phyloP scores from a whole-genome alignment of 2,329 filamentous ascomycete genomes.

The Aureobasidium sp. region DNA sequence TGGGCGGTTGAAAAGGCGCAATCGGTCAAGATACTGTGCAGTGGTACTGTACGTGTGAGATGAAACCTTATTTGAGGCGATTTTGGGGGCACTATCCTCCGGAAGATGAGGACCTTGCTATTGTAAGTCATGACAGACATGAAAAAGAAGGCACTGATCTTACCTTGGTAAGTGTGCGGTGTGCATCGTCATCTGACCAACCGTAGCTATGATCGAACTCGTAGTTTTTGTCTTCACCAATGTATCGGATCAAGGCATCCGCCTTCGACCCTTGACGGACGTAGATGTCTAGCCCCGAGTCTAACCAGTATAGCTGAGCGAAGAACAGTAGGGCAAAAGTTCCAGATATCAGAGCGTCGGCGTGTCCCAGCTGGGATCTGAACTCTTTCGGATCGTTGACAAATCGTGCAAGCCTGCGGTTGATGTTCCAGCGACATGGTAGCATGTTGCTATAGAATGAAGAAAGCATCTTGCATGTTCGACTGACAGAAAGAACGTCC shows the following conservation, averaged over 20 bases:
- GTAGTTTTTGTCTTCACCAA: slow-evolving; percentile 4
- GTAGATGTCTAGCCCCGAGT: slow-evolving; percentile 12
- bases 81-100: neutral
- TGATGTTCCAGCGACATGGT: slow-evolving; percentile 13
- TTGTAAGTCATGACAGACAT: neutral
- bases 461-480: slow-evolving; percentile 8
- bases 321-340: slow-evolving; percentile 15
- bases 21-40: slow-evolving; percentile 10
- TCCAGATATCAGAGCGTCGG: slow-evolving; percentile 15
- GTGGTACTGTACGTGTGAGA: slow-evolving; percentile 1
- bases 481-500: slow-evolving; percentile 1
- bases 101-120: neutral
- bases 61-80: slow-evolving; percentile 12
- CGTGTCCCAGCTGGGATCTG: neutral
- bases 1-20: slow-evolving; percentile 15
- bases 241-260: slow-evolving; percentile 7
- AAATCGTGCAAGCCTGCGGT: slow-evolving; percentile 10
- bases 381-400: slow-evolving; percentile 9
- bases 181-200: slow-evolving; percentile 9
- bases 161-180: slow-evolving; percentile 9
- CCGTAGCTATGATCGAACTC: slow-evolving; percentile 4
- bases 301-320: slow-evolving; percentile 8
- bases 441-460: slow-evolving; percentile 8
- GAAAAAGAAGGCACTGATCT: no score
- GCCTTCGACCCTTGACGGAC: slow-evolving; percentile 12